These are phyloP conservation scores for Brassica balearica DNA, from an alignment of 441 rosid species.

Conservation along the genomic window DNA sequence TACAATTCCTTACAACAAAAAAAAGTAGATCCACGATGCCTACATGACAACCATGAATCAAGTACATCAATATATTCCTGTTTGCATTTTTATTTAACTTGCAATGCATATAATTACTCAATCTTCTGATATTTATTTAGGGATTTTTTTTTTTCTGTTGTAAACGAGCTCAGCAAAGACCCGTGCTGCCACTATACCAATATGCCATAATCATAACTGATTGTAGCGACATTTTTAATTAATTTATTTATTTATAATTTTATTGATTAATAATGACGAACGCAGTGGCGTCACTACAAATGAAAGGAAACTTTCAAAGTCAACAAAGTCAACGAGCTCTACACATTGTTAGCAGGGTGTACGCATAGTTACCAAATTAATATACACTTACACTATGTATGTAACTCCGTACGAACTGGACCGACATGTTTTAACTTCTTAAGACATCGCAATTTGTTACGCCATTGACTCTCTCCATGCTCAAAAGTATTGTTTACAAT, in stretches of 20 bases:
- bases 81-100: slow-evolving; percentile 22
- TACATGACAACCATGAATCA: neutral
- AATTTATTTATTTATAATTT: neutral
- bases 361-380: slow-evolving; percentile 12
- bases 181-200: slow-evolving; percentile 19
- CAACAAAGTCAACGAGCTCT: slow-evolving; percentile 35
- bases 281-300: slow-evolving; percentile 32
- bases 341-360: neutral
- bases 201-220: neutral
- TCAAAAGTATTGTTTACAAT: slow-evolving; percentile 2
- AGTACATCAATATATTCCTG: neutral
- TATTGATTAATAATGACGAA: slow-evolving; percentile 22
- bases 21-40: slow-evolving; percentile 22
- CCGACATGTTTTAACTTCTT: slow-evolving; percentile 24
- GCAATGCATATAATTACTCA: slow-evolving; percentile 6
- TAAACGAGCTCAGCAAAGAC: slow-evolving; percentile 23
- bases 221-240: neutral
- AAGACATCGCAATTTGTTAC: slow-evolving; percentile 16
- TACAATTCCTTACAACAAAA: neutral
- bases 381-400: no score
- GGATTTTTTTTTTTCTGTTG: slow-evolving; percentile 29
- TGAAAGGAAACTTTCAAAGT: slow-evolving; percentile 22
- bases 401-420: slow-evolving; percentile 15
- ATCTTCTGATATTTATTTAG: slow-evolving; percentile 1
- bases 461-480: slow-evolving; percentile 15